Conservation (phyloP, 2,329 filamentous ascomycete species). For the Hymenoscyphus infarciens region DNA sequence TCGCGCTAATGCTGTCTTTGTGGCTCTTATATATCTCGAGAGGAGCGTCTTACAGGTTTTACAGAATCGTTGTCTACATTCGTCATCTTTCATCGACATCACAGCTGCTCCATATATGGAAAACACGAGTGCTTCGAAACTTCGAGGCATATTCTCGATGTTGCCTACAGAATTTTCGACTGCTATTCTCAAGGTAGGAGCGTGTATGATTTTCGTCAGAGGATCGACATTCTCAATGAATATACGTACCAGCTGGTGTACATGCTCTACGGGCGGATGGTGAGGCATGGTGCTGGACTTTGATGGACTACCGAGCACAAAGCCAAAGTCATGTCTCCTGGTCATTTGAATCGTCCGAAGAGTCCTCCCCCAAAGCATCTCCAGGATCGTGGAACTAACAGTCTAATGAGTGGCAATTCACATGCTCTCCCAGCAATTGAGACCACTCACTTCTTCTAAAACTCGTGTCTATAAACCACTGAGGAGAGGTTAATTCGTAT, state of each 20-base stretch:
- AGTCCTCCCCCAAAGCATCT: constrained; percentile 34
- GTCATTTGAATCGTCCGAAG: constrained; percentile 28
- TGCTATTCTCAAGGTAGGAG: constrained; percentile 58
- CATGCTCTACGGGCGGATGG: constrained; percentile 42
- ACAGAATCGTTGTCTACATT: constrained; percentile 37
- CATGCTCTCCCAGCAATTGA: constrained; percentile 12
- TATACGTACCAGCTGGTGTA: constrained; percentile 49
- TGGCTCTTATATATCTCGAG: too few relatives aligned
- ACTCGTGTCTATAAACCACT: background rate
- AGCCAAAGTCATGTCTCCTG: constrained; percentile 26
- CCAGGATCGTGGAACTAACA: constrained; percentile 31
- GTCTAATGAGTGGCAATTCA: too few relatives aligned
- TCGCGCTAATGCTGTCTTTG: too few relatives aligned
- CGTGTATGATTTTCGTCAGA: constrained; percentile 64
- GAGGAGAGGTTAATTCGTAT: background rate
- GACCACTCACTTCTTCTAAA: constrained; percentile 7
- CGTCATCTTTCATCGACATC: constrained; percentile 54
- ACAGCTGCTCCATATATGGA: constrained; percentile 58
- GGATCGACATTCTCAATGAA: constrained; percentile 67
- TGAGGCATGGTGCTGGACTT: constrained; percentile 42
- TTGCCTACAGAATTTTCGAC: constrained; percentile 60
- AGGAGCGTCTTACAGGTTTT: too few relatives aligned
- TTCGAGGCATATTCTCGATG: constrained; percentile 41
- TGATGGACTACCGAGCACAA: constrained; percentile 47
- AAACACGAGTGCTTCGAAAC: constrained; percentile 68